Conservation (phyloP, 768 basidiomycete genomes). For the Rhodocollybia butyracea region DNA sequence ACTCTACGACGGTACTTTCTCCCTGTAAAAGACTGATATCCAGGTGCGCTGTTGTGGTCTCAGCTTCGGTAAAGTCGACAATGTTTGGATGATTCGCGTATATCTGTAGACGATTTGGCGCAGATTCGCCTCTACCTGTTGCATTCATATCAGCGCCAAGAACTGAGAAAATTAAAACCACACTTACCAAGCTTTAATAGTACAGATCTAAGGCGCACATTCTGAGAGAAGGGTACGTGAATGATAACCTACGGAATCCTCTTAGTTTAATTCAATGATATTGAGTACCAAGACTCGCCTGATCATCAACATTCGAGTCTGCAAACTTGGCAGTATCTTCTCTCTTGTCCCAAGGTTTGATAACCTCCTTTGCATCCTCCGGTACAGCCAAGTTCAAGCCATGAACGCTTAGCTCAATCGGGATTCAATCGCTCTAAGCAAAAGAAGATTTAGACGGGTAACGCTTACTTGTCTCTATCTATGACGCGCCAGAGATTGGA, state of each 20-base stretch:
- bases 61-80: slow-evolving; percentile 74
- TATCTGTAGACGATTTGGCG: slow-evolving; percentile 72
- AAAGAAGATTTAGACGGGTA: background rate
- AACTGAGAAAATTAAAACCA: slow-evolving; percentile 5
- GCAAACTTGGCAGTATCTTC: slow-evolving; percentile 64
- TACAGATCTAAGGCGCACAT: slow-evolving; percentile 71
- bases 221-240: slow-evolving; percentile 77
- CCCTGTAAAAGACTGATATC: slow-evolving; percentile 71
- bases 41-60: slow-evolving; percentile 65
- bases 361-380: slow-evolving; percentile 70
- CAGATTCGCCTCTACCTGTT: slow-evolving; percentile 71
- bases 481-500: slow-evolving; percentile 59
- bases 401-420: slow-evolving; percentile 56
- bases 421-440: background rate
- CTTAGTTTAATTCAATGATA: background rate
- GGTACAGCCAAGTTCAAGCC: slow-evolving; percentile 80
- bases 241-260: slow-evolving; percentile 59
- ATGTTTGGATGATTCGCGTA: slow-evolving; percentile 74
- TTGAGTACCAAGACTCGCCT: slow-evolving; percentile 39
- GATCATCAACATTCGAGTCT: slow-evolving; percentile 83
- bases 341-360: slow-evolving; percentile 81
- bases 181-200: slow-evolving; percentile 70
- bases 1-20: slow-evolving; percentile 66
- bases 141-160: background rate
- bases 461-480: slow-evolving; percentile 63